A percentile compares a stretch with the other conserved stretches of the same genome.
phyloP scores from a whole-genome alignment of 306 rosid genomes.

The Gillenia trifoliata region DNA sequence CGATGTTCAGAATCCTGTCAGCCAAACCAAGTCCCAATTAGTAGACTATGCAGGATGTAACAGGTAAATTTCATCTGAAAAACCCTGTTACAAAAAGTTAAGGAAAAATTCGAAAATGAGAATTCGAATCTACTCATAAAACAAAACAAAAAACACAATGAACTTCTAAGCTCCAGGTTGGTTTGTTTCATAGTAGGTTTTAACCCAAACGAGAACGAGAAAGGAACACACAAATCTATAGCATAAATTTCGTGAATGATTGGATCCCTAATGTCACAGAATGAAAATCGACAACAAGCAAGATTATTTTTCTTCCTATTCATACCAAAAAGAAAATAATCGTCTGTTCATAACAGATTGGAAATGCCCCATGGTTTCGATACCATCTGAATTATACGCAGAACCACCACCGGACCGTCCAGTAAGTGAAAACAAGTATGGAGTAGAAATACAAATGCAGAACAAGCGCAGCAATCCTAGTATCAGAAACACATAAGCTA shows the following conservation, averaged over 20 bases:
- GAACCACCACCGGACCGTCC: too few relatives aligned
- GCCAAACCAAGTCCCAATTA: neutral
- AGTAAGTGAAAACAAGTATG: too few relatives aligned
- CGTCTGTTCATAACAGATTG: neutral
- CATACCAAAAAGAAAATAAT: neutral
- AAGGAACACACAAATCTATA: neutral
- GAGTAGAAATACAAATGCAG: too few relatives aligned
- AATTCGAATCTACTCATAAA: neutral
- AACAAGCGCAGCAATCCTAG: too few relatives aligned
- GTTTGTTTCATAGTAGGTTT: too few relatives aligned
- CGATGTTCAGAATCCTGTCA: neutral
- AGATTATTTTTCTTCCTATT: neutral
- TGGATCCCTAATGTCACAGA: neutral
- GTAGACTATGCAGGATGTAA: neutral
- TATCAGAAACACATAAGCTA: neutral
- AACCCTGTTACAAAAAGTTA: neutral
- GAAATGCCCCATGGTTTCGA: neutral
- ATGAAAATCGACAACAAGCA: neutral
- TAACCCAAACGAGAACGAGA: neutral
- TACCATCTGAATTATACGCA: neutral
- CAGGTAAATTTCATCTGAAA: neutral
- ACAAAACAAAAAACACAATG: neutral
- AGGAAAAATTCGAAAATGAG: neutral
- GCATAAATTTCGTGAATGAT: neutral
- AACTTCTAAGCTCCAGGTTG: neutral